These are phyloP conservation scores for Leccinum incarnatum DNA, from an alignment of 768 basidiomycete genomes.

Conservation along the genomic window DNA sequence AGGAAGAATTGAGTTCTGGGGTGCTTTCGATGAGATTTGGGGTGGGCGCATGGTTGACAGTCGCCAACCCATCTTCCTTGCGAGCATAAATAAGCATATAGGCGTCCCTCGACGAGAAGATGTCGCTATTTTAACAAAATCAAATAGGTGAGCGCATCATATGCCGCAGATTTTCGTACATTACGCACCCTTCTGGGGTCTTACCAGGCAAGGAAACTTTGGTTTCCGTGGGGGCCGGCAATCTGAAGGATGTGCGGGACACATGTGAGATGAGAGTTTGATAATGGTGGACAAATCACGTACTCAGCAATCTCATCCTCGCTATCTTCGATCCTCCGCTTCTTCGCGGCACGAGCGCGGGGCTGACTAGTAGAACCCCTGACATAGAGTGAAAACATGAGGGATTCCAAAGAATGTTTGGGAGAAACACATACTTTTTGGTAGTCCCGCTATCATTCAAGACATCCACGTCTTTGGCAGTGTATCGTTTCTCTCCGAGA, in stretches of 20 bases:
- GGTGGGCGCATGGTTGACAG: conserved; percentile 14
- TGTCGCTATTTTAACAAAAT: conserved; percentile 36
- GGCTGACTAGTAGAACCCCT: conserved; percentile 29
- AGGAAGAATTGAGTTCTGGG: conserved; percentile 12
- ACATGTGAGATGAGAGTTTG: conserved; percentile 17
- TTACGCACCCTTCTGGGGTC: conserved; percentile 70
- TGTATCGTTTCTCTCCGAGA: conserved; percentile 45
- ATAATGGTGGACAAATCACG: conserved; percentile 19
- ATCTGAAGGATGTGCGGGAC: conserved; percentile 17
- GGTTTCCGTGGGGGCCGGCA: conserved; percentile 17
- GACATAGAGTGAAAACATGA: conserved; percentile 5
- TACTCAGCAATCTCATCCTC: conserved; percentile 47
- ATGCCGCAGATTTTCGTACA: conserved; percentile 61
- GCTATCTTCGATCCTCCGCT: conserved; percentile 55
- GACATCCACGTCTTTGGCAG: conserved; percentile 31
- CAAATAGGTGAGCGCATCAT: conserved; percentile 19
- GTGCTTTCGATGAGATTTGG: conserved; percentile 17
- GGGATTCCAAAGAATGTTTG: background rate
- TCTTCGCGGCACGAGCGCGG: conserved; percentile 43
- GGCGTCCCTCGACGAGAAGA: conserved; percentile 75
- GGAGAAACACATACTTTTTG: conserved; percentile 27
- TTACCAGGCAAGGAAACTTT: conserved; percentile 25
- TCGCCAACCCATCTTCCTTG: conserved; percentile 26
- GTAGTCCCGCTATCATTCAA: conserved; percentile 21
- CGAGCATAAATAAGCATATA: conserved; percentile 94